phyloP scores from a whole-genome alignment of 1,284 basidiomycete genomes.

The Irpex sp. region DNA sequence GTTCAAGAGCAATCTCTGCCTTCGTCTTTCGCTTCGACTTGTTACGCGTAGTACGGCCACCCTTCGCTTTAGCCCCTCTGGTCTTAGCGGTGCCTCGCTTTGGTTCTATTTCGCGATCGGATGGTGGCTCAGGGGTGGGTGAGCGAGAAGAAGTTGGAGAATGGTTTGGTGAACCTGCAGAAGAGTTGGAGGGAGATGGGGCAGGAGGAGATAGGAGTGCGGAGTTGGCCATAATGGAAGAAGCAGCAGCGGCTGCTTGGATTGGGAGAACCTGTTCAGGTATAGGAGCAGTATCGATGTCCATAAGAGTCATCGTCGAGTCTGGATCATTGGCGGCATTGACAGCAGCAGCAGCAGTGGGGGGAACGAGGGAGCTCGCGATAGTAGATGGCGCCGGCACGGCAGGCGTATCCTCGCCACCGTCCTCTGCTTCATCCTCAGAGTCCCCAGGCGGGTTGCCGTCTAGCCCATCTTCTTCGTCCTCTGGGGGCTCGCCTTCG shows the following conservation, averaged over 20 bases:
- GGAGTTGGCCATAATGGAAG: constrained; percentile 49
- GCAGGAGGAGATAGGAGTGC: constrained; percentile 35
- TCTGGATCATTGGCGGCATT: constrained; percentile 12
- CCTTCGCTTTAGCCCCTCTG: constrained; percentile 20
- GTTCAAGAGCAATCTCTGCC: constrained; percentile 28
- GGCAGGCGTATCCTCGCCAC: constrained; percentile 3
- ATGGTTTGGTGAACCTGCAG: constrained; percentile 21
- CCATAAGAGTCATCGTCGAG: constrained; percentile 20
- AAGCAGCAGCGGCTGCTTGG: constrained; percentile 36
- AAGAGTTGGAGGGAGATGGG: constrained; percentile 27
- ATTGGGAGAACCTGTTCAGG: constrained; percentile 36
- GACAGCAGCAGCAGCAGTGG: constrained; percentile 2
- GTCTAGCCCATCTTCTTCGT: constrained; percentile 14
- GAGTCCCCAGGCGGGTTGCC: constrained; percentile 6
- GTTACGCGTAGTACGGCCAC: constrained; percentile 12
- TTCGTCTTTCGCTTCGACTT: constrained; percentile 21
- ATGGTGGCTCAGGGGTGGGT: constrained; percentile 33
- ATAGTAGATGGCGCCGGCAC: constrained; percentile 2
- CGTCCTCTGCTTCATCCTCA: constrained; percentile 7
- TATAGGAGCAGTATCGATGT: constrained; percentile 34
- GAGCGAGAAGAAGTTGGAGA: constrained; percentile 44
- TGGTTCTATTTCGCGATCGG: constrained; percentile 23
- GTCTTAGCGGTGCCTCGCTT: constrained; percentile 21
- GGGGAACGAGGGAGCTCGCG: constrained; percentile 5
- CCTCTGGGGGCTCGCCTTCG: constrained; percentile 5